These are phyloP conservation scores for Phaeosphaeria sp. DNA, from an alignment of 2,329 filamentous ascomycete genomes.

Conservation along the genomic window DNA sequence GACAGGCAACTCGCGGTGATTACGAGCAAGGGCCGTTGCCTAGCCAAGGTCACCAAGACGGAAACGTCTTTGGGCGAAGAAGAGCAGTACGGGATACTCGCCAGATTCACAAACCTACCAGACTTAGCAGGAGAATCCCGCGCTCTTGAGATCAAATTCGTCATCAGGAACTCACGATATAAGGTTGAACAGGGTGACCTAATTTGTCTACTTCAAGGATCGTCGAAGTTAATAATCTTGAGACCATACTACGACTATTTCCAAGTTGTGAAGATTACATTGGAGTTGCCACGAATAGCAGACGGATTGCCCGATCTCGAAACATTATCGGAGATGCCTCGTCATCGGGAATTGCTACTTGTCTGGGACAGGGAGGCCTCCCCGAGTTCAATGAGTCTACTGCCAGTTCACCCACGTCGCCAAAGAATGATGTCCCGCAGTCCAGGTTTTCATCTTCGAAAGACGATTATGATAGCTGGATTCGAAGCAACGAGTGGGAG, in stretches of 20 bases:
- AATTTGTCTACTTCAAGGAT: slow-evolving; percentile 2
- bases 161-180: background rate
- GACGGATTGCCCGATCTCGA: background rate
- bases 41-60: slow-evolving; percentile 9
- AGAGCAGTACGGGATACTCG: background rate
- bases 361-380: background rate
- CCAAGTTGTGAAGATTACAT: slow-evolving; percentile 9
- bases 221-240: slow-evolving; percentile 15
- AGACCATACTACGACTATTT: slow-evolving; percentile 6
- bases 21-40: slow-evolving; percentile 13
- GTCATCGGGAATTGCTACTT: background rate
- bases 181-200: background rate
- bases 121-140: slow-evolving; percentile 9
- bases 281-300: background rate
- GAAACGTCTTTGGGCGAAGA: background rate
- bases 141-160: background rate
- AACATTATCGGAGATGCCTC: no score
- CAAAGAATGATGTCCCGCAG: no score
- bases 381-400: background rate
- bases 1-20: slow-evolving; percentile 16
- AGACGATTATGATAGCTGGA: background rate
- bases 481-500: background rate
- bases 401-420: background rate
- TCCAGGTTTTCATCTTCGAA: background rate
- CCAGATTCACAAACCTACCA: background rate